phyloP scores from a whole-genome alignment of 2,329 filamentous ascomycete species.

The Pleomassaria siparia region DNA sequence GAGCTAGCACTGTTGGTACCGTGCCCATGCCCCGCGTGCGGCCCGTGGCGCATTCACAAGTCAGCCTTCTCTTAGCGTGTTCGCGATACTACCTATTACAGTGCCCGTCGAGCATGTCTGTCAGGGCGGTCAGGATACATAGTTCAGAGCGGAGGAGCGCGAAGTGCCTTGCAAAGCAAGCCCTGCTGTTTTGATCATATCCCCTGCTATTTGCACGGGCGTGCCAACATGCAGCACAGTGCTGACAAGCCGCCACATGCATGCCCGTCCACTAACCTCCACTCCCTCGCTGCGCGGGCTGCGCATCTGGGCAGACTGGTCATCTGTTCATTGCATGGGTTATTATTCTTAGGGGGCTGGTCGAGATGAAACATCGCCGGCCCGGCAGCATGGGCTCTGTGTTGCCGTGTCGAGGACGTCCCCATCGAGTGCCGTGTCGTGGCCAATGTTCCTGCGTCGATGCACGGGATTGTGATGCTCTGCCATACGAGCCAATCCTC shows the following conservation, averaged over 20 bases:
- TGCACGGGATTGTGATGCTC: constrained; percentile 41
- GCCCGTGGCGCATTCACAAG: constrained; percentile 34
- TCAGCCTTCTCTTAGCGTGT: constrained; percentile 25
- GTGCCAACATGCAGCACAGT: too few relatives aligned
- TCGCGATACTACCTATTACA: constrained; percentile 18
- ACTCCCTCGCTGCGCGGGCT: constrained; percentile 18
- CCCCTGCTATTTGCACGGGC: too few relatives aligned
- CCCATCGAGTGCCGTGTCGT: constrained; percentile 39
- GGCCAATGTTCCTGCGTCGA: constrained; percentile 47
- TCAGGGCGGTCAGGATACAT: too few relatives aligned
- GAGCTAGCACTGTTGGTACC: constrained; percentile 14
- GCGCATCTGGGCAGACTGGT: constrained; percentile 37
- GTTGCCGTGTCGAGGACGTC: constrained; percentile 40
- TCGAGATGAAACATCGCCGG: constrained; percentile 43
- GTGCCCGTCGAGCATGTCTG: too few relatives aligned
- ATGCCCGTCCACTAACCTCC: constrained; percentile 26
- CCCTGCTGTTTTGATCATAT: too few relatives aligned
- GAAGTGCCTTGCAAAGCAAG: too few relatives aligned
- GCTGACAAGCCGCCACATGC: constrained; percentile 33
- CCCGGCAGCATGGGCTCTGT: constrained; percentile 32
- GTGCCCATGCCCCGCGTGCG: constrained; percentile 26
- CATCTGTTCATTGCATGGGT: constrained; percentile 41
- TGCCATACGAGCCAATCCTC: constrained; percentile 34
- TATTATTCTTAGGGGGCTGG: constrained; percentile 39
- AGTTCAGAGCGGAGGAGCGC: too few relatives aligned